Conservation (phyloP, 805 yeast genomes). For the Candida tibetensis region DNA sequence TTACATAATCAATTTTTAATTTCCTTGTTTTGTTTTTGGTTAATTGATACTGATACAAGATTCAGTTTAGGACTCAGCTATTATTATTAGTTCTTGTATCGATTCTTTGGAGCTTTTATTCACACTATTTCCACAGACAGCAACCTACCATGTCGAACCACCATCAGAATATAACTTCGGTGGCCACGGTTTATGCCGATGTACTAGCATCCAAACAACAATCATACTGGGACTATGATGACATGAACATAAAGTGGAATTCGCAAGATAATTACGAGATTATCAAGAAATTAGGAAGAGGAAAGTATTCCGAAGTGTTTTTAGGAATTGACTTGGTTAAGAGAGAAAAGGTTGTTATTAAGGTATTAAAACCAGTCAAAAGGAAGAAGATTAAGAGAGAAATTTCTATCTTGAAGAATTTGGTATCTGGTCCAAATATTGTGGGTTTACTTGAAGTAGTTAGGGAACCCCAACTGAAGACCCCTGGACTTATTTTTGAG, state of each 20-base stretch:
- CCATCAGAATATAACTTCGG: slow-evolving; percentile 40
- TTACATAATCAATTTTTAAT: neutral
- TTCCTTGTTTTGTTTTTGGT: too few relatives aligned
- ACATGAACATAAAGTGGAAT: slow-evolving; percentile 77
- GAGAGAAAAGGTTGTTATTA: slow-evolving; percentile 72
- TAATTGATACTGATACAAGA: neutral
- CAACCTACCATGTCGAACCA: slow-evolving; percentile 8
- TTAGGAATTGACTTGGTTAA: slow-evolving; percentile 69
- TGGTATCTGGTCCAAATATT: slow-evolving; percentile 80
- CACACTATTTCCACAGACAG: neutral
- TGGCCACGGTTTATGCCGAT: slow-evolving; percentile 77
- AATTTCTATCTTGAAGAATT: slow-evolving; percentile 79
- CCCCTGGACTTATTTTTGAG: slow-evolving; percentile 87
- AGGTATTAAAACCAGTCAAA: slow-evolving; percentile 91
- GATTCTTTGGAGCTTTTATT: neutral
- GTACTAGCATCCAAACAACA: slow-evolving; percentile 74
- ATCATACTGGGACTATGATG: slow-evolving; percentile 78
- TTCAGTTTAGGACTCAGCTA: neutral
- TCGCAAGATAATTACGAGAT: slow-evolving; percentile 83
- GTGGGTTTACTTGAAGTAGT: slow-evolving; percentile 78
- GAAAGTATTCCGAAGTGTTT: slow-evolving; percentile 92
- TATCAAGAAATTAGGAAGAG: slow-evolving; percentile 81
- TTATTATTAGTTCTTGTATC: neutral
- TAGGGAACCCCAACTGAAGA: slow-evolving; percentile 78
- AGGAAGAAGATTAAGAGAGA: slow-evolving; percentile 90